A percentile compares a stretch with the other conserved stretches of the same genome.
These are phyloP conservation scores for Corrigiola litoralis DNA, from an alignment of 179 eudicot species.

Conservation along the genomic window DNA sequence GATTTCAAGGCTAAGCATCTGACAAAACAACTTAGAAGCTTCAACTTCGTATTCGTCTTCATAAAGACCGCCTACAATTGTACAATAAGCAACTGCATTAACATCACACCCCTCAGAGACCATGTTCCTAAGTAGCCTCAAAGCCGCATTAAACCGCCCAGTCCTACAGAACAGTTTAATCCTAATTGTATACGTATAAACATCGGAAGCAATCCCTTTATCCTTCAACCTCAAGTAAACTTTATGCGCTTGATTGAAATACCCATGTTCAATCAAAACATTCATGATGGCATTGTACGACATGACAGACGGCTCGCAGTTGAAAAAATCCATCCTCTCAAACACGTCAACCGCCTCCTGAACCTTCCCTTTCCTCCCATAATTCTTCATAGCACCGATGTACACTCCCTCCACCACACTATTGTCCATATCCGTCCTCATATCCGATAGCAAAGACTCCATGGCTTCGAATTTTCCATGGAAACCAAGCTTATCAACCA, in stretches of 20 bases:
- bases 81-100: conserved; percentile 84
- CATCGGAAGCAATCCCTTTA: conserved; percentile 67
- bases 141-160: conserved; percentile 60
- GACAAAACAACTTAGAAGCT: conserved; percentile 67
- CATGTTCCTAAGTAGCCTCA: conserved; percentile 78
- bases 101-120: conserved; percentile 55
- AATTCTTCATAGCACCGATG: conserved; percentile 68
- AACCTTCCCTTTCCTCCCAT: conserved; percentile 70
- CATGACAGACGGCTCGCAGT: conserved; percentile 59
- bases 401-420: conserved; percentile 72
- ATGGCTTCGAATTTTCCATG: conserved; percentile 71
- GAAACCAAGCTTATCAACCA: conserved; percentile 71
- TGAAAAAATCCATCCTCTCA: conserved; percentile 93
- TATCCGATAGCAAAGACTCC: conserved; percentile 67
- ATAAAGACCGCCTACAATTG: conserved; percentile 70
- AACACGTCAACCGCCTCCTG: conserved; percentile 84
- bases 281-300: conserved; percentile 82
- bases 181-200: conserved; percentile 71
- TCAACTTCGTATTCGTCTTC: conserved; percentile 45
- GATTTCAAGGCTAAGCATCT: conserved; percentile 63
- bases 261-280: conserved; percentile 59
- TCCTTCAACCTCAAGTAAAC: conserved; percentile 83
- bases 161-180: conserved; percentile 88
- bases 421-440: conserved; percentile 59
- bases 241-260: conserved; percentile 78